These are phyloP conservation scores for Isoetes engelmannii DNA, from an alignment of 83 land plant species.

Conservation along the genomic window DNA sequence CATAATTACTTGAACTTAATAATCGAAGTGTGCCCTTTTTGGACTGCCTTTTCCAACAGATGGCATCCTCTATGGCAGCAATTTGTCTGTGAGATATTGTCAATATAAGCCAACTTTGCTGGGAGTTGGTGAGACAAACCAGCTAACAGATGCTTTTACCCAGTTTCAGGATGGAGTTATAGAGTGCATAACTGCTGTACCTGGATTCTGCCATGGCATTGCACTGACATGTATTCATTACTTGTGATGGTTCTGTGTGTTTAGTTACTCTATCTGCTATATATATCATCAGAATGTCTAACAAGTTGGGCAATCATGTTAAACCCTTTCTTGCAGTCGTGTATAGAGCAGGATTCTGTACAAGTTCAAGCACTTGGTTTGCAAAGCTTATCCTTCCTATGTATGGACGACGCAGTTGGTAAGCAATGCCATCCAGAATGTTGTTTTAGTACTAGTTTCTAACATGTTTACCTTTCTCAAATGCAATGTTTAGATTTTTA, in stretches of 20 bases:
- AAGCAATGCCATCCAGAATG: neutral
- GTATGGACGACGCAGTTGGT: conserved; percentile 1
- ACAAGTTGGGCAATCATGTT: neutral
- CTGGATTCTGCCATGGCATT: neutral
- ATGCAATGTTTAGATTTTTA: neutral
- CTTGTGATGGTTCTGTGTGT: neutral
- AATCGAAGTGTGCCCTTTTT: no score
- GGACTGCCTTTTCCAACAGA: no score
- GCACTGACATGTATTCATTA: neutral
- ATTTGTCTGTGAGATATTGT: no score
- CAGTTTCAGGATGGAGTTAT: no score
- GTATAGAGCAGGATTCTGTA: neutral
- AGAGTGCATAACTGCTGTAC: neutral
- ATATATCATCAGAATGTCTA: neutral
- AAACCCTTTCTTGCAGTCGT: neutral
- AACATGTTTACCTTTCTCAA: neutral
- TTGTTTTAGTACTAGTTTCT: neutral
- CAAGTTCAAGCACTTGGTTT: conserved; percentile 2
- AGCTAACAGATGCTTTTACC: no score
- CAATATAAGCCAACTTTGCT: no score
- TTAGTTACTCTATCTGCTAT: neutral
- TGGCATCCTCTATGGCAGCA: no score
- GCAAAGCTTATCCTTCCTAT: conserved; percentile 2
- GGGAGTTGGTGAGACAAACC: no score
- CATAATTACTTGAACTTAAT: no score